Evolutionary conservation across 768 basidiomycete genomes (phyloP), one percentile per base, ranked within the genome.

Genomic region (Rhodotorula toruloides): DNA sequence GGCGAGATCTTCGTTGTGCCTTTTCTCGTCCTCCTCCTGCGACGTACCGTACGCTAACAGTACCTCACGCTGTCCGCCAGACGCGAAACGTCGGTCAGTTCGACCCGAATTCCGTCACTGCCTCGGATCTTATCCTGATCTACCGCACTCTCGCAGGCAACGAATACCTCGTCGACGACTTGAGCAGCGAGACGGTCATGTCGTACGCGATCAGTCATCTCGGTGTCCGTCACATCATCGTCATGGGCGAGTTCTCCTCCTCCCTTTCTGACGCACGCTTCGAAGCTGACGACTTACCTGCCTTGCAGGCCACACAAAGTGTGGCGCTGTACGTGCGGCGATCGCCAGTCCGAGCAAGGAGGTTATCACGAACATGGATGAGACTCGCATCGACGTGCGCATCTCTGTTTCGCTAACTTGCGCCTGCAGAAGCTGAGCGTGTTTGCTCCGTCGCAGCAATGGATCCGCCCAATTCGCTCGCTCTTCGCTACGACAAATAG

Each of bases 1-100:
- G 67, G 67, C 9, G 67, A 64, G 1, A 19, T 68, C 37, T 68
- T 68, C n/a, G 62, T 61, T 12, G 64, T 65, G 34, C 36, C 52
- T 27, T 4, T 19, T n/a, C 34, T 48, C 25, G 25, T n/a, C 17
- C 29, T 29, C 22, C 14, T n/a, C 43, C 27, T 32, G 4, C 34
- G 27, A 29, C 50, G 27, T n/a, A 22, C 29, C 5, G 25, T 13
- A 12, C 2, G 11, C 13, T 9, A 29, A 2, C 27, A 22, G 11
- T 49, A 25, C 19, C 10, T 39, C 12, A 22, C 14, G 4, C 29
- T 7, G 10, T n/a, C 2, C 27, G 9, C 1, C 37, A 65, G 64
- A 56, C 58, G 36, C 67, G 67, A 22, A 68, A 68, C 58, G 44
- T 68, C 32, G 66, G 61, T 47, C 8, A 27, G 58, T 21, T 29